Percentiles rank a stretch among this genome's conserved stretches.
These are phyloP conservation scores for Aspergillus alliaceus DNA, from an alignment of 2,329 filamentous ascomycete species.

Conservation along the genomic window DNA sequence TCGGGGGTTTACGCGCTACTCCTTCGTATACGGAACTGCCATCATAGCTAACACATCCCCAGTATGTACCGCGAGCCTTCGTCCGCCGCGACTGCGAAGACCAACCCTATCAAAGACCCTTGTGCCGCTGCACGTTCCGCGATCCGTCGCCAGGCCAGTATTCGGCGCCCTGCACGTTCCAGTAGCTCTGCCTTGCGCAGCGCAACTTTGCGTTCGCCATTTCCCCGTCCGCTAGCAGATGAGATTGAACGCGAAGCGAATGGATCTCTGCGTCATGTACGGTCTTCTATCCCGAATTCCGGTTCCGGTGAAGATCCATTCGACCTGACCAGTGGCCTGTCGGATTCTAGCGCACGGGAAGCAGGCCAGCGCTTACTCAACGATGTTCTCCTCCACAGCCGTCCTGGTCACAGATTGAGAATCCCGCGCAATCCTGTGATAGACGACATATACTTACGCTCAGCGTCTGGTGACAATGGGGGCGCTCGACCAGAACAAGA, in stretches of 20 bases:
- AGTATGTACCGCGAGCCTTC: slow-evolving; percentile 59
- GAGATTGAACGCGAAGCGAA: slow-evolving; percentile 32
- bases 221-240: slow-evolving; percentile 30
- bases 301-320: slow-evolving; percentile 30
- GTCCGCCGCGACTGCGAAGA: slow-evolving; percentile 41
- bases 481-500: slow-evolving; percentile 17
- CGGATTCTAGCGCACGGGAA: slow-evolving; percentile 31
- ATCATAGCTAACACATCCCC: slow-evolving; percentile 23
- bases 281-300: slow-evolving; percentile 27
- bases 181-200: slow-evolving; percentile 28
- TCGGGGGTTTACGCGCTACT: slow-evolving; percentile 14
- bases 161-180: slow-evolving; percentile 33
- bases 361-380: slow-evolving; percentile 34
- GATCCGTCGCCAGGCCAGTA: slow-evolving; percentile 54
- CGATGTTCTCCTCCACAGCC: slow-evolving; percentile 35
- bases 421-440: slow-evolving; percentile 37
- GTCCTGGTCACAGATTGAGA: slow-evolving; percentile 34
- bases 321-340: slow-evolving; percentile 21
- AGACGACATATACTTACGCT: slow-evolving; percentile 25
- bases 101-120: slow-evolving; percentile 52
- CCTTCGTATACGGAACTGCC: slow-evolving; percentile 9
- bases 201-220: slow-evolving; percentile 28
- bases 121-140: slow-evolving; percentile 56
- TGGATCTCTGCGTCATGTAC: slow-evolving; percentile 22
- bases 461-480: slow-evolving; percentile 20